Percentiles rank a stretch among this genome's conserved stretches.
Evolutionary conservation across 441 rosid species (phyloP).

Genomic region (Populus tomentosa): DNA sequence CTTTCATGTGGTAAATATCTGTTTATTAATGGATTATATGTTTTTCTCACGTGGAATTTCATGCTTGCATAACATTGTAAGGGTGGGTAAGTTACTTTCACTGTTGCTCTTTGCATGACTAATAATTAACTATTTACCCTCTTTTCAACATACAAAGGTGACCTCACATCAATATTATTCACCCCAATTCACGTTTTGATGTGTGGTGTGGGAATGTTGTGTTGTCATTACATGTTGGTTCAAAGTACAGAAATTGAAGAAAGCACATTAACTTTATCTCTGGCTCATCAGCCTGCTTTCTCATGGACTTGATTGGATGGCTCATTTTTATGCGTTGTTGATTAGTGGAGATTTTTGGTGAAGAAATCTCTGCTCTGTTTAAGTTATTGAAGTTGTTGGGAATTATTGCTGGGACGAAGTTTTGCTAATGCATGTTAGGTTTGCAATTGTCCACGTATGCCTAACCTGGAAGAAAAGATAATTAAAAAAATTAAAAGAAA

Average conservation of each 20-base stretch:
- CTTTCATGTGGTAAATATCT: neutral
- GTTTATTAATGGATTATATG: neutral
- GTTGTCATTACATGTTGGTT: neutral
- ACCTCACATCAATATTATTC: neutral
- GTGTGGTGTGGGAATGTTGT: neutral
- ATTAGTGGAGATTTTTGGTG: neutral
- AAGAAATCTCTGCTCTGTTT: neutral
- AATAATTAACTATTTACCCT: neutral
- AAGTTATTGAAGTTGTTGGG: conserved; percentile 1
- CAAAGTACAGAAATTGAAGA: neutral
- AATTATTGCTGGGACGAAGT: neutral
- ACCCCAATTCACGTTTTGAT: neutral
- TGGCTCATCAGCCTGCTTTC: neutral
- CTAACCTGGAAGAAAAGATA: neutral
- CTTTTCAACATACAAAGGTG: neutral
- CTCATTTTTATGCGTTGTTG: neutral
- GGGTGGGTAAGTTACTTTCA: neutral
- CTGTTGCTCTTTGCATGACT: neutral
- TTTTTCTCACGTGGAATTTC: neutral
- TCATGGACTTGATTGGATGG: conserved; percentile 4
- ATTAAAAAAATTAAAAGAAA: neutral
- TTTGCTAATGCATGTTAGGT: neutral
- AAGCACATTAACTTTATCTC: neutral
- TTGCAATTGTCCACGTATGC: neutral
- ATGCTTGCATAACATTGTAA: neutral